Base-by-base conservation (phyloP, 1,139 yeast species). In the Scheffersomyces illinoinensis region DNA sequence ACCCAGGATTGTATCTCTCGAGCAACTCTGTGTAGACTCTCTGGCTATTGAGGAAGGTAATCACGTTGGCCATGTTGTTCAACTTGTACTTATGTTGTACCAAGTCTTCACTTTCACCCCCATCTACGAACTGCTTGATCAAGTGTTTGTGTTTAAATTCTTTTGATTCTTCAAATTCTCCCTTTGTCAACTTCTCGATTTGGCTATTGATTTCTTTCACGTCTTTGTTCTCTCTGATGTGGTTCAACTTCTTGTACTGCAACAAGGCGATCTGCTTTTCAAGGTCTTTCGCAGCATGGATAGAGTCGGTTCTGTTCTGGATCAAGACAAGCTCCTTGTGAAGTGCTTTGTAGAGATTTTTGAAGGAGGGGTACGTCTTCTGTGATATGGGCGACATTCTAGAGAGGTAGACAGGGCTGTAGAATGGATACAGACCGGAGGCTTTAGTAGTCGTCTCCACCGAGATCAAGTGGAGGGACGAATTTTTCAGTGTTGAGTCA, bases 1-100 rank as follows among this genome's bases (percentile, higher is more conserved):
- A 81, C 1, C 97, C 97, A 1, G 97, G 95, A 68, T 93, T 92
- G 73, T 93, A 93, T 65, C 97, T 83, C 64, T 90, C 96, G 56
- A 93, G 78, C 58, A 95, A 81, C 63, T 89, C 95, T 61, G 86
- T 87, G 74, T 92, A 93, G 12, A 82, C 85, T 63, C 96, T 81
- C 72, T 93, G 98, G 62, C 89, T 86, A 54, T 80, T 79, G 58
- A 93, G 77, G 68, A 87, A 93, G 3, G 76, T 74, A 23, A 80
- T 71, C 14, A 87, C 79, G 65, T 87, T 88, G 10, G 68, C 61
- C 58, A 89, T 78, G 64, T 85, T 76, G 62, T 71, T 69, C 57
- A 66, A 61, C 50, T 66, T 66, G 43, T 72, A 72, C 39, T 70
- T 68, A 18, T 68, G 60, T 5, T 58, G 62, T 46, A 62, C 54